Evolutionary conservation across 2,329 filamentous ascomycete species (phyloP), one percentile per base, ranked within the genome.

Genomic region (Penicillium digitatum): DNA sequence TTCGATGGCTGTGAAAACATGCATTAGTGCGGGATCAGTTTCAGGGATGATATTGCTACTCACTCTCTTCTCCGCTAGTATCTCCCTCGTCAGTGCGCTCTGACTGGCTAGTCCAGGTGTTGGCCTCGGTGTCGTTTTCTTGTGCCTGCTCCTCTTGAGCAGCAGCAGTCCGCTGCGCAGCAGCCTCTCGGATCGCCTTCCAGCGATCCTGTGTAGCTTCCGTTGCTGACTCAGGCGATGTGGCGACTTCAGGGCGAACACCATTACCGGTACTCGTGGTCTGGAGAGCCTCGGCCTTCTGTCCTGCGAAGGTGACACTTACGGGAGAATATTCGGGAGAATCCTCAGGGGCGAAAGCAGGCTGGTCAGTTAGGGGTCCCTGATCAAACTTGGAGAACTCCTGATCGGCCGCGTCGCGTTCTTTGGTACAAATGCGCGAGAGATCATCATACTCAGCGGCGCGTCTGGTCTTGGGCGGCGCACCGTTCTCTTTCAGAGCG

Each of bases 101-200:
- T 65, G 77, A 82, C 63, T 83, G 78, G 40, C 78, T 82, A 42
- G 79, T 80, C 37, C 80, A 80, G 18, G 51, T 48, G 26, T 42
- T 54, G 62, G 77, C 78, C 60, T 85, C 82, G 65, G 89, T 85
- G 62, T 90, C 87, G 51, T 82, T 34, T 9, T 54, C 52, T 3
- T n/a, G 39, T 4, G 26, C 34, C 16, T 34, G 32, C 24, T 54
- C 24, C 8, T 24, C 35, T 7, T 29, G 16, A 26, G 46, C 85
- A 40, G n/a, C 42, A 10, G 83, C 79, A 58, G 85, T 81, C 56
- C 91, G 83, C 58, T 94, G 88, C 3, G 91, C 91, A 11, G 94
- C 94, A 66, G 96, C 96, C 80, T 92, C 93, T 62, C 92, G 85
- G 63, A 97, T 96, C 74, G 95, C 90, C 0, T 93, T 93, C 94